Base-by-base conservation (phyloP, 352 stramenopile genomes). In the Phytopythium montanum region DNA sequence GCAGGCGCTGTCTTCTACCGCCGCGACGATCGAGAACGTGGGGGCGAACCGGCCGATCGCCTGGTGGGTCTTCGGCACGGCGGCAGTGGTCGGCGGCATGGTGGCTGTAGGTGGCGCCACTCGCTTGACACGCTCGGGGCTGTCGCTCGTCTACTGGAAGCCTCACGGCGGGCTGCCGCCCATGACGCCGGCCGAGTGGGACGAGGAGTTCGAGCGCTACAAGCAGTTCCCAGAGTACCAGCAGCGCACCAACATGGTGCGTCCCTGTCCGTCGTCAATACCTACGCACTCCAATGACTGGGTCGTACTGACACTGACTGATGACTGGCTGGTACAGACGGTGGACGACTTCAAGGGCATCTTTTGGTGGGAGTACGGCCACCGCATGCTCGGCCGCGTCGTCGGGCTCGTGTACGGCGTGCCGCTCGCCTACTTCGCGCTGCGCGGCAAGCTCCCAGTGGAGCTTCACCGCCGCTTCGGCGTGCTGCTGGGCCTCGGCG, bases 331-430 rank as follows among this genome's bases (percentile, higher is more conserved):
- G 45, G 3, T 44, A 16, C 67, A 92, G 96, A 98, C 88, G 13
- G 60, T 99, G 52, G 94, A 98, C 2, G 97, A 99, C 49, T 99
- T 99, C 75, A 99, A 99, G 81, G 88, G 82, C 25, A 99, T 99
- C 66, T 99, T 97, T 62, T 97, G 84, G 44, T 96, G 87, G 91
- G 91, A 98, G 68, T 98, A 96, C 56, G 89, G 95, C 34, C 97
- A 99, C 81, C 85, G 97, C 21, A 99, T 99, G 97, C 87, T 99
- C 18, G 97, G 97, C 18, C 81, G 97, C 48, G 85, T 87, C 1
- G 86, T 99, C 6, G 97, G 97, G 2, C 50, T 99, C 7, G 84
- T 92, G 10, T 99, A 99, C 81, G 90, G 70, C 6, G 49, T 91
- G 2, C 96, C 96, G 3, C 85, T 98, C 55, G 58, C 89, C 7